Conservation (phyloP, 805 yeast species). For the Hanseniaspora valbyensis region DNA sequence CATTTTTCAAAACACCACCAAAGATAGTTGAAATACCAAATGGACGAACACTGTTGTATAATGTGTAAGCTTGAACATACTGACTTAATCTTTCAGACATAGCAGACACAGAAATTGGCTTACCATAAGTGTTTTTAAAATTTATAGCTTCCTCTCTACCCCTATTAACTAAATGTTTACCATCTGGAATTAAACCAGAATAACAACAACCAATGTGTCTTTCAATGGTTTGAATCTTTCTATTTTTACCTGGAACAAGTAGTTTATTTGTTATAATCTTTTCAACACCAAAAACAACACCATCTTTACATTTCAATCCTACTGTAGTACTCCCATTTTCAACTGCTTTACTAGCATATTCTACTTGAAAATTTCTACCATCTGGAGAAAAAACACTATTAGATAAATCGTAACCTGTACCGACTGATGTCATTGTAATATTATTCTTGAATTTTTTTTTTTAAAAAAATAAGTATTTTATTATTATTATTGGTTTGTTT, state of each 20-base stretch:
- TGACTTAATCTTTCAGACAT: constrained; percentile 79
- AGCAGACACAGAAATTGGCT: constrained; percentile 66
- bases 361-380: constrained; percentile 94
- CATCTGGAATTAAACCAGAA: constrained; percentile 93
- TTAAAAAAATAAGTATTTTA: too few relatives aligned
- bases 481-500: constrained; percentile 2
- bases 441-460: background rate
- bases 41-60: constrained; percentile 95
- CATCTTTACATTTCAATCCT: constrained; percentile 86
- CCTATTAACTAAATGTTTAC: constrained; percentile 80
- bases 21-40: constrained; percentile 87
- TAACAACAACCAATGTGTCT: constrained; percentile 89
- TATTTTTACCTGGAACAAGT: constrained; percentile 79
- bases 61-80: constrained; percentile 88
- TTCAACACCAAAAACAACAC: constrained; percentile 95
- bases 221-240: constrained; percentile 85
- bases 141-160: constrained; percentile 84
- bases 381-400: constrained; percentile 85
- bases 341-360: constrained; percentile 93
- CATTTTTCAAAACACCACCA: constrained; percentile 66
- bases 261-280: constrained; percentile 78
- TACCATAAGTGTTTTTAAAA: constrained; percentile 67
- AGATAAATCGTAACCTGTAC: constrained; percentile 97
- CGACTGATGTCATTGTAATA: constrained; percentile 65
- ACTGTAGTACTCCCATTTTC: constrained; percentile 94